Conservation (phyloP, 2,329 filamentous ascomycete genomes). For the Phaeophleospora eucalypticola region DNA sequence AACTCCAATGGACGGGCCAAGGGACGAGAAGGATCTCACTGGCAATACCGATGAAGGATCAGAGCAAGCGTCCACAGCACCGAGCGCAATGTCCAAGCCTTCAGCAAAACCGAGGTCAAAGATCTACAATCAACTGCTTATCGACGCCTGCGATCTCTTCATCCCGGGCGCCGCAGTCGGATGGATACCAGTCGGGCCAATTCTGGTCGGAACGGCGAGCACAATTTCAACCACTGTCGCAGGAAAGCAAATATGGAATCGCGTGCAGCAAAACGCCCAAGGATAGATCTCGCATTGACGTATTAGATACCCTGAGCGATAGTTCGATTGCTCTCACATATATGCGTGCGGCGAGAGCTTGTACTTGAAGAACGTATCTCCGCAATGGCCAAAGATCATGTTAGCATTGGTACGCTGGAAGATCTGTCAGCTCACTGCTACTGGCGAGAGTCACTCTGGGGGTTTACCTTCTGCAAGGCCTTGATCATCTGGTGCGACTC, state of each 20-base stretch:
- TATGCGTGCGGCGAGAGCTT: constrained; percentile 20
- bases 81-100: background rate
- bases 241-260: constrained; percentile 56
- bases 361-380: constrained; percentile 20
- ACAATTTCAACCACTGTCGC: constrained; percentile 60
- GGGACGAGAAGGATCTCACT: constrained; percentile 2
- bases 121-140: constrained; percentile 45
- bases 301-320: no score
- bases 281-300: no score
- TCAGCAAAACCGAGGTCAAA: background rate
- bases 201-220: constrained; percentile 56
- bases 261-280: constrained; percentile 18
- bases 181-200: constrained; percentile 53
- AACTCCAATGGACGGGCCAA: background rate
- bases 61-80: background rate
- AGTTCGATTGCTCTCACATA: no score
- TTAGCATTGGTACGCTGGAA: constrained; percentile 20
- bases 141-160: constrained; percentile 59
- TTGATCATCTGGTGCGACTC: constrained; percentile 24
- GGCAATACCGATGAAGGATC: background rate
- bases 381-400: constrained; percentile 24
- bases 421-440: background rate
- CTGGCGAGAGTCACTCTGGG: no score
- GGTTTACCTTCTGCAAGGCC: constrained; percentile 16
- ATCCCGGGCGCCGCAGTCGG: constrained; percentile 59